Evolutionary conservation across 1,284 basidiomycete species (phyloP), one percentile per base, ranked within the genome.

Genomic region (Waitea zeae): DNA sequence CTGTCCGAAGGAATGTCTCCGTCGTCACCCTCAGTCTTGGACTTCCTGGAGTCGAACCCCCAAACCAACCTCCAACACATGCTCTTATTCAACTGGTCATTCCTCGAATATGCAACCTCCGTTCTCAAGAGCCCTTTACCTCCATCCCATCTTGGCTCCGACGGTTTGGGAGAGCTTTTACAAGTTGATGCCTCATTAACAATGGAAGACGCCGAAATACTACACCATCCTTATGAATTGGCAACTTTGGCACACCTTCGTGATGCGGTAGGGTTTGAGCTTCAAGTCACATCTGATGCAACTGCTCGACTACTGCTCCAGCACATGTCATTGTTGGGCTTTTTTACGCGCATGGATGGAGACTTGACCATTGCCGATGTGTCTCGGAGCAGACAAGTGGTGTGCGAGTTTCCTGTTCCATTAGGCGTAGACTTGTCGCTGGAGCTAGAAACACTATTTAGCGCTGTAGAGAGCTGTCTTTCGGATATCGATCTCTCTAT

Each of bases 381-480:
- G 4, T 35, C 44, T 3, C 49, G 43, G 35, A 46, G 40, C 28
- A 39, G 53, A 44, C 41, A 54, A 44, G 32, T 56, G 12, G 47
- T 54, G 28, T 78, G 71, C 44, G 50, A 54, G 4, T 83, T 83
- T 44, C 69, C 70, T 0, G 49, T 86, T 11, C 80, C 82, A 0
- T 51, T 77, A 3, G 67, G 76, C 0, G 60, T 83, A 31, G 82
- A 86, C 46, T 53, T 73, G 5, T 77, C 79, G 1, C 62, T 64
- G 6, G 68, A 73, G 27, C 78, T 86, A 3, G 81, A 86, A 46
- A 67, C 64, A 0, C 57, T 88, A 17, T 66, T 82, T 7, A 61
- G 70, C 4, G 62, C 74, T 1, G 67, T 84, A n/a, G 81, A 84
- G 48, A 63, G 67, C 1, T 75, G 73, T 41, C 54, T 88, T 14